phyloP scores from a whole-genome alignment of 2,329 filamentous ascomycete species.

The Penicillium sp. region DNA sequence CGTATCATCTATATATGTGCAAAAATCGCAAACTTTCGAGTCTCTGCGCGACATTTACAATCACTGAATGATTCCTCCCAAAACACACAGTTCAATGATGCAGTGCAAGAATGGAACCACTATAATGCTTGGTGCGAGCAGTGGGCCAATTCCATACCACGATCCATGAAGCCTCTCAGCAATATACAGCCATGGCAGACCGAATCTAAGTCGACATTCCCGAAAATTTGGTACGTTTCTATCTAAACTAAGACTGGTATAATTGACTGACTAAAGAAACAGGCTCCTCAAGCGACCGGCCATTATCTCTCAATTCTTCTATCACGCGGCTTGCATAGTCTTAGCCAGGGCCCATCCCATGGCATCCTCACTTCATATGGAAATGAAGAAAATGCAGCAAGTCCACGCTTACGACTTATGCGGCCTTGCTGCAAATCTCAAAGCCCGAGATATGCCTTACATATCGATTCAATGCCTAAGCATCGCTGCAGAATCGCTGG shows the following conservation, averaged over 20 bases:
- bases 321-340: conserved; percentile 81
- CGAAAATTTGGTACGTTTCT: conserved; percentile 74
- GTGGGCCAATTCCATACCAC: conserved; percentile 77
- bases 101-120: conserved; percentile 73
- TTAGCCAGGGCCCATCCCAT: conserved; percentile 78
- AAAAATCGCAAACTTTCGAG: conserved; percentile 82
- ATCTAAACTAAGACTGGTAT: background rate
- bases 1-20: conserved; percentile 86
- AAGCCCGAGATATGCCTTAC: conserved; percentile 76
- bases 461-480: conserved; percentile 78
- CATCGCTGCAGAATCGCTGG: conserved; percentile 73
- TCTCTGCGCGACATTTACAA: conserved; percentile 63
- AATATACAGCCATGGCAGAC: conserved; percentile 71
- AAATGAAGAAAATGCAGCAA: conserved; percentile 69
- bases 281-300: conserved; percentile 82
- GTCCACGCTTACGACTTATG: conserved; percentile 82
- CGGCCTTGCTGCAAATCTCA: conserved; percentile 82
- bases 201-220: conserved; percentile 71
- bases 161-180: conserved; percentile 83
- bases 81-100: conserved; percentile 62
- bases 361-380: conserved; percentile 57
- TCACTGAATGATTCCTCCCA: conserved; percentile 59
- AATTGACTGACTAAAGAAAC: conserved; percentile 3
- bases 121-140: conserved; percentile 79
- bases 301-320: conserved; percentile 80